phyloP scores from a whole-genome alignment of 306 rosid species.

The Cicer cuneatum region DNA sequence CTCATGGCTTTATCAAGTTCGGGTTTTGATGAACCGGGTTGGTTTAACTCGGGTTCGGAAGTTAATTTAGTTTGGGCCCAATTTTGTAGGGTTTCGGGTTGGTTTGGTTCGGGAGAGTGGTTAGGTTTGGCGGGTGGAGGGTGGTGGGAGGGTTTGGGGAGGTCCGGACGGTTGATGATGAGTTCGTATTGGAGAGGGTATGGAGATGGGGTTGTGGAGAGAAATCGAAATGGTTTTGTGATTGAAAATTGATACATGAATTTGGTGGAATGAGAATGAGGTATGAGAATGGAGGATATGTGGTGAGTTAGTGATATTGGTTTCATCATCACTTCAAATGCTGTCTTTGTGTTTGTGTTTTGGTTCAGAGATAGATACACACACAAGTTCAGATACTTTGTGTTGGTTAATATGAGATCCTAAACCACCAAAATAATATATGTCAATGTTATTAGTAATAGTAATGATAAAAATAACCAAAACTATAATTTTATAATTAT shows the following conservation, averaged over 20 bases:
- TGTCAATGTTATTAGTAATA: too few species aligned
- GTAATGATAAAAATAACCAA: too few species aligned
- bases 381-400: too few species aligned
- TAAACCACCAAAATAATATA: too few species aligned
- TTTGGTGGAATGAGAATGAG: not conserved
- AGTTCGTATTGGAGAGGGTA: slow-evolving; percentile 93
- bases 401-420: too few species aligned
- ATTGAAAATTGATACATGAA: not conserved
- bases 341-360: too few species aligned
- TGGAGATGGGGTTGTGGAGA: slow-evolving; percentile 62
- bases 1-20: slow-evolving; percentile 80
- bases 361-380: too few species aligned
- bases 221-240: not conserved
- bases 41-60: slow-evolving; percentile 38
- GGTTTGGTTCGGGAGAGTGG: slow-evolving; percentile 46
- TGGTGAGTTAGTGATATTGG: slow-evolving; percentile 7
- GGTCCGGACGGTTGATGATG: slow-evolving; percentile 66
- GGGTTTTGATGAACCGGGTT: slow-evolving; percentile 38
- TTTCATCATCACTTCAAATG: slow-evolving; percentile 10
- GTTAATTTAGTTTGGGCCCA: slow-evolving; percentile 72
- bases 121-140: slow-evolving; percentile 53
- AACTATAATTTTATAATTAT: too few species aligned
- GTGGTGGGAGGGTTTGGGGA: slow-evolving; percentile 40
- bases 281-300: slow-evolving; percentile 25
- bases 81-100: slow-evolving; percentile 60